Base-by-base conservation (phyloP, 116 monocot genomes). In the Phalaenopsis hybrid region DNA sequence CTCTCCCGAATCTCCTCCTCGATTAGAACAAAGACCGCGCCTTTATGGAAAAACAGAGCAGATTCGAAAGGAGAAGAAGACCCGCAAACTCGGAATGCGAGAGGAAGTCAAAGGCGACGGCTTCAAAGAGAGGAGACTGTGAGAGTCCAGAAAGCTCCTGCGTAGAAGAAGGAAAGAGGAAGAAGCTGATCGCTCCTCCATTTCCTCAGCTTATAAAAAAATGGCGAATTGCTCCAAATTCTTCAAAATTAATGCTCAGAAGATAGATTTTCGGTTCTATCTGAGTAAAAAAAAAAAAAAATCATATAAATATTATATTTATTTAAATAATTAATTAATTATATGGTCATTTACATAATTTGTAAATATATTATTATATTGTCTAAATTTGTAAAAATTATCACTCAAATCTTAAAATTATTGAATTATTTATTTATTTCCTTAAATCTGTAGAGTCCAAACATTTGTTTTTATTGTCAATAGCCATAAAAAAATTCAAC, bases 91-190 rank as follows among this genome's bases (percentile, higher is more conserved):
- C 33, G 20, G 6, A 6, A 75, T 21, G 75, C 6, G 34, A 75
- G 46, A 46, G 2, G 75, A n/a, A 6, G 75, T 75, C 75, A 75
- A 75, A 75, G 75, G 46, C 18, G 75, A 48, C 75, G 75, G 75
- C 75, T n/a, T 44, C 43, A 61, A 61, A 48, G 61, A 21, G 41
- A 1, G 16, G 17, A 25, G 41, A 15, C 33, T 12, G 72, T 37
- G 15, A 16, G 15, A 34, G 41, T 41, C 41, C 0, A 41, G 33
- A 5, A 13, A 72, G 33, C 37, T 37, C 15, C 15, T 2, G 41
- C 7, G 41, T 17, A 17, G 41, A 41, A 5, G 16, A 37, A 12
- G 41, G 37, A 16, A 72, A 72, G 72, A n/a, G 21, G 41, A 1
- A 41, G 41, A 41, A 41, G 72, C 37, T 8, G 70, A 10, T 6